Evolutionary conservation across 2,329 filamentous ascomycete species (phyloP).

Genomic region (Pseudogymnoascus sp.): DNA sequence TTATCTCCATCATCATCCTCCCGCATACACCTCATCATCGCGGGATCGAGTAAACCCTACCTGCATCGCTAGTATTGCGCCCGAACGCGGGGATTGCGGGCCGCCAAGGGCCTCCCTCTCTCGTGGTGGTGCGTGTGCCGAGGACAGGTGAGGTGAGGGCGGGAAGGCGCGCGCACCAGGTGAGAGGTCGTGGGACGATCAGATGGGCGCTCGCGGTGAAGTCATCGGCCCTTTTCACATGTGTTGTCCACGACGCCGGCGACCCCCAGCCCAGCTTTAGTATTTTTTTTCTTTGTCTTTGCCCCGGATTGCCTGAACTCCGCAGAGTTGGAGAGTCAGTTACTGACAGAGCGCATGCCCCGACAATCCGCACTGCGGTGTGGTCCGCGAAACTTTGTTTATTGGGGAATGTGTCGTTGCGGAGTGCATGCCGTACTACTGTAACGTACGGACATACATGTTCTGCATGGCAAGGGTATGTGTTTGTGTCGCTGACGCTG

Average conservation of each 20-base stretch:
- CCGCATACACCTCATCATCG: not conserved
- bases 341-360: not conserved
- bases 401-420: not conserved
- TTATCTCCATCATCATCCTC: not conserved
- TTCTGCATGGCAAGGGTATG: not conserved
- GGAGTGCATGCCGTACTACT: not conserved
- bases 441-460: not conserved
- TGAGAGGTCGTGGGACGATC: not conserved
- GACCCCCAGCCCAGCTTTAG: not conserved
- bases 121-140: not conserved
- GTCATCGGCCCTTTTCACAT: conserved; percentile 2
- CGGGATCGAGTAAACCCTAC: not conserved
- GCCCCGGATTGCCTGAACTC: not conserved
- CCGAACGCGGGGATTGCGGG: not conserved
- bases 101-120: not conserved
- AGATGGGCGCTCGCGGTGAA: not conserved
- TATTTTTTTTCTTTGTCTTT: not conserved
- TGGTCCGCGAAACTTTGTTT: not conserved
- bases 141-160: not conserved
- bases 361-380: not conserved
- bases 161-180: not conserved
- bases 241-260: not conserved
- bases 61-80: not conserved
- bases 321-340: not conserved
- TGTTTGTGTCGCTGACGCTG: not conserved